Conservation (phyloP, 371 early-diverging fungal genomes). For the Actinomortierella ambigua region DNA sequence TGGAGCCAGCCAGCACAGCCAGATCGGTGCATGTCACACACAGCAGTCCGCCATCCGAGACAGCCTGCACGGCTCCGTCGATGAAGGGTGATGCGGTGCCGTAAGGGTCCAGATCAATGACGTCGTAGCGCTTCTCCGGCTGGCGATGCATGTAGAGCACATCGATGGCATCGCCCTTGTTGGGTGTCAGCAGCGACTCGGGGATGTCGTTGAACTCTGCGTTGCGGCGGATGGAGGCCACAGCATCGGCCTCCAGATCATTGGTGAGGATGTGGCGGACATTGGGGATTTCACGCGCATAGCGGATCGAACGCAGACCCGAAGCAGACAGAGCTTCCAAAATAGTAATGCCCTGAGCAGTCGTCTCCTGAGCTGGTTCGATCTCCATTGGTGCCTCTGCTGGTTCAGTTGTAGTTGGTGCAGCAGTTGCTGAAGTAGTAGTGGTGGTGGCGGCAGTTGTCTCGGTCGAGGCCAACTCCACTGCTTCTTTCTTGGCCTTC, state of each 20-base stretch:
- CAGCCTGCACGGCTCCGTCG: conserved; percentile 95
- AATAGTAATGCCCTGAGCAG: conserved; percentile 66
- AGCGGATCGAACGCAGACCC: conserved; percentile 98
- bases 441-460: too few relatives aligned
- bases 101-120: conserved; percentile 98
- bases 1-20: conserved; percentile 94
- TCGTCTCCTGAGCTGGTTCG: conserved; percentile 38
- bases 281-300: conserved; percentile 93
- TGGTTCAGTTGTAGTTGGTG: neutral
- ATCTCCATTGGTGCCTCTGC: conserved; percentile 9
- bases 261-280: conserved; percentile 91
- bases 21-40: conserved; percentile 99
- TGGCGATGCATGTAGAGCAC: conserved; percentile 85
- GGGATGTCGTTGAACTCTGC: conserved; percentile 81
- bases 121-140: conserved; percentile 69
- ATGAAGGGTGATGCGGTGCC: conserved; percentile 98
- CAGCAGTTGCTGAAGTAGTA: too few relatives aligned
- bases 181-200: conserved; percentile 76
- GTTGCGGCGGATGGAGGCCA: conserved; percentile 91
- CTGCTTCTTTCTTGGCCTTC: conserved; percentile 48
- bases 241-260: conserved; percentile 93
- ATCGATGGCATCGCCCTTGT: conserved; percentile 83
- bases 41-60: conserved; percentile 91
- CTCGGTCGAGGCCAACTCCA: conserved; percentile 16
- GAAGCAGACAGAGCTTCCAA: conserved; percentile 99